phyloP scores from a whole-genome alignment of 352 stramenopile genomes.

The Hyaloperonospora arabidopsidis region DNA sequence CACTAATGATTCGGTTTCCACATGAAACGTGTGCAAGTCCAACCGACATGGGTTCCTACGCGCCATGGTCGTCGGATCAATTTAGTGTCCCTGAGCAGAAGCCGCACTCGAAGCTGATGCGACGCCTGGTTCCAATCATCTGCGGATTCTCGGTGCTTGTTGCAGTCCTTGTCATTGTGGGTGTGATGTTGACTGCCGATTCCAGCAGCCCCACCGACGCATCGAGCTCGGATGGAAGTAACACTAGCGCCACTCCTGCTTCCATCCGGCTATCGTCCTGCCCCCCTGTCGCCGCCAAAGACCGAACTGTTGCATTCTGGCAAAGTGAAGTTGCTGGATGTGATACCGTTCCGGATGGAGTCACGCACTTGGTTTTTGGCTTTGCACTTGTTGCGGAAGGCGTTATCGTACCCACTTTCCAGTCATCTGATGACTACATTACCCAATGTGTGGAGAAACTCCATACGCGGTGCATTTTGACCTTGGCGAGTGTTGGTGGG shows the following conservation, averaged over 20 bases:
- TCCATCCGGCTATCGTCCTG: constrained; percentile 17
- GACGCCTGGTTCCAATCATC: constrained; percentile 17
- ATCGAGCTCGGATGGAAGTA: constrained; percentile 1
- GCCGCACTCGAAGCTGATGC: constrained; percentile 17
- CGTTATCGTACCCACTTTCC: constrained; percentile 44
- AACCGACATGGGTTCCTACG: constrained; percentile 22
- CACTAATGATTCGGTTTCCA: too few relatives aligned
- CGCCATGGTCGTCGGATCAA: constrained; percentile 25
- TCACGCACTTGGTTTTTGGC: constrained; percentile 68
- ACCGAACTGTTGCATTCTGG: constrained; percentile 74
- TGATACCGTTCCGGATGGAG: constrained; percentile 55
- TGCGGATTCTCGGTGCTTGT: constrained; percentile 30
- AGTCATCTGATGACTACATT: constrained; percentile 50
- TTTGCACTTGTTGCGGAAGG: constrained; percentile 62
- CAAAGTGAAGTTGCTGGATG: constrained; percentile 69
- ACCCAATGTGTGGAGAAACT: constrained; percentile 49
- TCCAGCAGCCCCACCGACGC: constrained; percentile 11
- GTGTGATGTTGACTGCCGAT: constrained; percentile 26
- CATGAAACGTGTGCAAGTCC: background rate
- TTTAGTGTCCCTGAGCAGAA: constrained; percentile 18
- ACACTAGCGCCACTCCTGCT: constrained; percentile 10
- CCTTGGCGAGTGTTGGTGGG: constrained; percentile 56
- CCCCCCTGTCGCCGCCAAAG: constrained; percentile 27
- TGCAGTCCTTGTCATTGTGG: constrained; percentile 33
- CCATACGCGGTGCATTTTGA: constrained; percentile 49